phyloP scores from a whole-genome alignment of 495 filamentous ascomycete species.

The Talaromyces nanjingensis region DNA sequence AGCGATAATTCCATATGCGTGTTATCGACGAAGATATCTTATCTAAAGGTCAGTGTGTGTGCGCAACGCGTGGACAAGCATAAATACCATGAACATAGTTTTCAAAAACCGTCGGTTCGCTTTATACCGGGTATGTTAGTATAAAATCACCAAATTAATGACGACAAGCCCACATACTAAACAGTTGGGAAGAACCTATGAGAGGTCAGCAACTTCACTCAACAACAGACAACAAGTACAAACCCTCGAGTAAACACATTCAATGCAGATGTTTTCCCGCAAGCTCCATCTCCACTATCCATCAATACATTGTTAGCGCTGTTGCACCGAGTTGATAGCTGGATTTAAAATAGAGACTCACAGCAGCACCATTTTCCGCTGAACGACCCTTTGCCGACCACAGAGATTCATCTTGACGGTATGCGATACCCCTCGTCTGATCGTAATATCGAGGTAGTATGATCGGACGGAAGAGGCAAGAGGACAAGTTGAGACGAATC shows the following conservation, averaged over 20 bases:
- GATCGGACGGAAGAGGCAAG: neutral
- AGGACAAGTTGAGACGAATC: neutral
- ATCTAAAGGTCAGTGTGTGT: neutral
- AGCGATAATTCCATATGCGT: constrained; percentile 93
- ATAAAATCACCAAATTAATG: constrained; percentile 6
- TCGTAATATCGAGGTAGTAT: neutral
- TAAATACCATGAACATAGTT: constrained; percentile 95
- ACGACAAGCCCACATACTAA: constrained; percentile 52
- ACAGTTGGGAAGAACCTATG: constrained; percentile 92
- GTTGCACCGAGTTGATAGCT: neutral
- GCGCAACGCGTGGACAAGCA: neutral
- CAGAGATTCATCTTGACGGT: constrained; percentile 36
- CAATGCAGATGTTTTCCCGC: constrained; percentile 92
- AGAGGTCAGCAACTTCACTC: constrained; percentile 3
- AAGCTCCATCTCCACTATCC: constrained; percentile 86
- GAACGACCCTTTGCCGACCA: constrained; percentile 70
- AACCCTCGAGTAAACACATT: constrained; percentile 99
- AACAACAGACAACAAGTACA: constrained; percentile 18
- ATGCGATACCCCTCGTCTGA: neutral
- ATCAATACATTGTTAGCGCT: constrained; percentile 1
- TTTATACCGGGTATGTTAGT: constrained; percentile 21
- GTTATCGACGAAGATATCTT: constrained; percentile 96
- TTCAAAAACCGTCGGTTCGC: constrained; percentile 95
- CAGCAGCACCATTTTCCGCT: constrained; percentile 97
- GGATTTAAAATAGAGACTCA: constrained; percentile 41